phyloP scores from a whole-genome alignment of 2,329 filamentous ascomycete species.

The Pseudocercospora crystallina region DNA sequence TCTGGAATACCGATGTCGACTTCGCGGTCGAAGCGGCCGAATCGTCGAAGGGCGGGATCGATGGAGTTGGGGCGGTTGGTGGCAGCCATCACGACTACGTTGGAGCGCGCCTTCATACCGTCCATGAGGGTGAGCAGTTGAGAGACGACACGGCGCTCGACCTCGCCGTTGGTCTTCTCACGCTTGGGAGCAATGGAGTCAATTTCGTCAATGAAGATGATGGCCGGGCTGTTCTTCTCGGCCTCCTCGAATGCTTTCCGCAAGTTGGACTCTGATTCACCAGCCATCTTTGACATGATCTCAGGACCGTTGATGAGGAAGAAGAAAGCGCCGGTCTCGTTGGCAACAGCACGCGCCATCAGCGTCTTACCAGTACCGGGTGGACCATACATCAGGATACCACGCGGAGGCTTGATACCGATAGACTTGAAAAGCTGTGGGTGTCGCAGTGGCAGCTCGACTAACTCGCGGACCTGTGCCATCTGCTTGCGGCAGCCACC shows the following conservation, averaged over 20 bases:
- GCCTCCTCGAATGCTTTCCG: slow-evolving; percentile 99
- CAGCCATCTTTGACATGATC: slow-evolving; percentile 99
- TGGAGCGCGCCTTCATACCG: slow-evolving; percentile 98
- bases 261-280: slow-evolving; percentile 97
- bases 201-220: slow-evolving; percentile 99
- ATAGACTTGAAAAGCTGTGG: slow-evolving; percentile 99
- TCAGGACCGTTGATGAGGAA: slow-evolving; percentile 99
- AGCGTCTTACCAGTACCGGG: slow-evolving; percentile 99
- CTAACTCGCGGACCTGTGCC: slow-evolving; percentile 98
- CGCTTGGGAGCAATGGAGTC: slow-evolving; percentile 99
- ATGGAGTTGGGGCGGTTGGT: slow-evolving; percentile 99
- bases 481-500: slow-evolving; percentile 99
- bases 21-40: slow-evolving; percentile 97
- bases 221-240: slow-evolving; percentile 98
- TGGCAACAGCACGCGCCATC: slow-evolving; percentile 97
- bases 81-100: slow-evolving; percentile 98
- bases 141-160: slow-evolving; percentile 96
- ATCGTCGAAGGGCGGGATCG: slow-evolving; percentile 93
- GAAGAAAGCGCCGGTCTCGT: slow-evolving; percentile 98
- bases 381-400: slow-evolving; percentile 90
- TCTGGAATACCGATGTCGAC: slow-evolving; percentile 98
- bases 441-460: slow-evolving; percentile 93
- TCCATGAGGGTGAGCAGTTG: slow-evolving; percentile 98
- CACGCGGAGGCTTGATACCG: slow-evolving; percentile 97
- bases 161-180: slow-evolving; percentile 99